Evolutionary conservation across 345 rosid species (phyloP).

Genomic region (Brassica carinata): DNA sequence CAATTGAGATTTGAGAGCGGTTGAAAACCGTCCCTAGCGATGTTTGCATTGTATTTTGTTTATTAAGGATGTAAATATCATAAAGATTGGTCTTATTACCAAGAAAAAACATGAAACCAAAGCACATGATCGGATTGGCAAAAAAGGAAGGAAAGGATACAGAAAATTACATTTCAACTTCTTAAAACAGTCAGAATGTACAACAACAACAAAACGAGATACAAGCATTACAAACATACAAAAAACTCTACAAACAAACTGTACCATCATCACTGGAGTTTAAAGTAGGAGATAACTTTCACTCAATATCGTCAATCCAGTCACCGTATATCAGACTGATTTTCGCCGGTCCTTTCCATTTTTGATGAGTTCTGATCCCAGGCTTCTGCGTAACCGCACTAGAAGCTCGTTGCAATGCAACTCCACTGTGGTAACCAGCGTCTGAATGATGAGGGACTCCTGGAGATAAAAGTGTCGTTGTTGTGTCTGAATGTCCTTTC

Average conservation of each 20-base stretch:
- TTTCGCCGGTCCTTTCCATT: constrained; percentile 98
- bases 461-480: constrained; percentile 46
- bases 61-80: not conserved
- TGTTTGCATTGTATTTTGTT: not conserved
- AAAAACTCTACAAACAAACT: constrained; percentile 34
- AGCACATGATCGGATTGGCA: not conserved
- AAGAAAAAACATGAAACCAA: not conserved
- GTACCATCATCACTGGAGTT: constrained; percentile 29
- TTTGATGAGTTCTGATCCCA: constrained; percentile 80
- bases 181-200: constrained; percentile 24
- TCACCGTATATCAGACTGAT: constrained; percentile 98
- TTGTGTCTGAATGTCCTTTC: constrained; percentile 56
- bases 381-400: constrained; percentile 67
- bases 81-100: not conserved
- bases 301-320: constrained; percentile 94
- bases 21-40: too few relatives aligned
- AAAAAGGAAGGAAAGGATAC: not conserved
- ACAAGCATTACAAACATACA: constrained; percentile 35
- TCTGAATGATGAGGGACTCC: constrained; percentile 60
- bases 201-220: constrained; percentile 31
- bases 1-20: too few relatives aligned
- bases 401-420: constrained; percentile 76
- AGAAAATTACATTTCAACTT: constrained; percentile 15
- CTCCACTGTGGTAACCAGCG: constrained; percentile 53
- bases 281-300: constrained; percentile 25